Percentiles rank a stretch among this genome's conserved stretches.
Conservation (phyloP, 768 basidiomycete species). For the Exsudoporus frostii region DNA sequence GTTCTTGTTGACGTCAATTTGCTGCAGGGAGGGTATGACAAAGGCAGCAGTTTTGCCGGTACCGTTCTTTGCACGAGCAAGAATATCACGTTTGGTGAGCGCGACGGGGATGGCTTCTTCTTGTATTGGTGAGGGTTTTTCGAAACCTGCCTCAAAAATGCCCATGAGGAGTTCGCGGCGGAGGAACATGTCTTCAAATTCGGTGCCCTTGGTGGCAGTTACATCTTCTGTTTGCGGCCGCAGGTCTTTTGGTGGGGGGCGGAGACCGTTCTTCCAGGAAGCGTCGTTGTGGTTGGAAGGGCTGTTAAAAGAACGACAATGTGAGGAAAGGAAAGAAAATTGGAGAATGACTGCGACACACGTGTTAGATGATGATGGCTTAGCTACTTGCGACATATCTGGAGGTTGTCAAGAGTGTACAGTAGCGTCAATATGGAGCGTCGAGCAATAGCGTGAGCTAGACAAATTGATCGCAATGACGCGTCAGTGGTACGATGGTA, state of each 20-base stretch:
- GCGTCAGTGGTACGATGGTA: conserved; percentile 19
- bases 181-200: conserved; percentile 94
- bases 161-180: conserved; percentile 98
- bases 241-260: conserved; percentile 83
- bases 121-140: conserved; percentile 96
- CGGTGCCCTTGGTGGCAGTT: conserved; percentile 85
- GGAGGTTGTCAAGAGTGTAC: conserved; percentile 8
- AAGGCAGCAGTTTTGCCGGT: conserved; percentile 99
- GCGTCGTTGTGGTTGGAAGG: conserved; percentile 30
- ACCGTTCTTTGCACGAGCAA: conserved; percentile 94
- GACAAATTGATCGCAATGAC: conserved; percentile 23
- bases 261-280: conserved; percentile 75
- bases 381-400: conserved; percentile 31
- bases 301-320: conserved; percentile 12
- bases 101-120: conserved; percentile 98
- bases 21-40: conserved; percentile 95
- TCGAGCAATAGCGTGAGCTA: conserved; percentile 10
- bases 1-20: conserved; percentile 74
- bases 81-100: conserved; percentile 88
- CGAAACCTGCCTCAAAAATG: conserved; percentile 98
- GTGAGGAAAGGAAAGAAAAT: conserved; percentile 2
- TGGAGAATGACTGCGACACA: conserved; percentile 6
- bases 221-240: conserved; percentile 99
- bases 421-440: conserved; percentile 11
- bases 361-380: conserved; percentile 34